A percentile compares a stretch with the other conserved stretches of the same genome.
phyloP scores from a whole-genome alignment of 768 basidiomycete genomes.

The Rhizopogon vulgaris region DNA sequence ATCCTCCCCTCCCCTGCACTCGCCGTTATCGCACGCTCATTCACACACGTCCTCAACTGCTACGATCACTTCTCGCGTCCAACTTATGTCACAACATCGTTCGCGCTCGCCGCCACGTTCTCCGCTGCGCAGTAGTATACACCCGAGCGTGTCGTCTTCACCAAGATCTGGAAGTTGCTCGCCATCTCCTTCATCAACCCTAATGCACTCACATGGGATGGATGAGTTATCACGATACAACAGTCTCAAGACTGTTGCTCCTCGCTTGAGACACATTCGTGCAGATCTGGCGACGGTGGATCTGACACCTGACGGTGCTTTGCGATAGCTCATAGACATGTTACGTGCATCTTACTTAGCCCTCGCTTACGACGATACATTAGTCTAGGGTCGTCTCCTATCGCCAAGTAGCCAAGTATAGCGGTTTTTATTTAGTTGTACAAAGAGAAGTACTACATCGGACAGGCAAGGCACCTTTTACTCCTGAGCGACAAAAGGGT shows the following conservation, averaged over 20 bases:
- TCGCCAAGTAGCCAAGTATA: conserved; percentile 9
- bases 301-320: conserved; percentile 3
- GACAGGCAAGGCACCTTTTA: conserved; percentile 17
- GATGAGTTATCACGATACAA: conserved; percentile 14
- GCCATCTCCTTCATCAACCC: conserved; percentile 36
- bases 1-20: not conserved
- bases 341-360: not conserved
- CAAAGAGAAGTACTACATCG: not conserved
- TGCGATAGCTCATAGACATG: not conserved
- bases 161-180: conserved; percentile 57
- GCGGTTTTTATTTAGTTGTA: not conserved
- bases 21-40: conserved; percentile 35
- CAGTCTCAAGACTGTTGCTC: conserved; percentile 13
- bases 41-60: conserved; percentile 44
- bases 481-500: conserved; percentile 77
- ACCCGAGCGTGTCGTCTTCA: conserved; percentile 36
- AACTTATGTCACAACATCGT: conserved; percentile 7
- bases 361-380: conserved; percentile 1
- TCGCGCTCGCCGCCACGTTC: conserved; percentile 27
- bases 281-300: conserved; percentile 12
- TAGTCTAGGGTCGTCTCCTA: conserved; percentile 9
- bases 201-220: not conserved
- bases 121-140: conserved; percentile 17
- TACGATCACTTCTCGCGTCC: conserved; percentile 35
- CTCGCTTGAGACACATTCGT: conserved; percentile 9